Percentiles rank a stretch among this genome's conserved stretches.
Evolutionary conservation across 129 eudicot genomes (phyloP).

Genomic region (Tanacetum coccineum): DNA sequence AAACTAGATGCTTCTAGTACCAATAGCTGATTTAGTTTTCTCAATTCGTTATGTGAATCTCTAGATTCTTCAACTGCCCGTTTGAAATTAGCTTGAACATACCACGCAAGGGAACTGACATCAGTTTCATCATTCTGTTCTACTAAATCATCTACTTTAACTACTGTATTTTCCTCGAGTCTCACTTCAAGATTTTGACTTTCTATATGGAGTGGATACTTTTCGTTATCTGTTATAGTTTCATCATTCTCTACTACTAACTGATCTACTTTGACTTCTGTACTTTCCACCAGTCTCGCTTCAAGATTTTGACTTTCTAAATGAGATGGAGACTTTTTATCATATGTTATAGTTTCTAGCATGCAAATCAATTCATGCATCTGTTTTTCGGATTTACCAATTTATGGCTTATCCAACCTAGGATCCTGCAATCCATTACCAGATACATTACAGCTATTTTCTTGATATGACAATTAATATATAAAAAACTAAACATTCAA

Average conservation of each 20-base stretch:
- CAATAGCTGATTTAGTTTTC: slow-evolving; percentile 17
- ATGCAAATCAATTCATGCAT: slow-evolving; percentile 10
- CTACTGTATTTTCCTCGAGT: too few relatives aligned
- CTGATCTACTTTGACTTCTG: too few relatives aligned
- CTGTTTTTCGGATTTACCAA: background rate
- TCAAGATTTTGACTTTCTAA: too few relatives aligned
- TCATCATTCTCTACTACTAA: too few relatives aligned
- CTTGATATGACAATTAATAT: background rate
- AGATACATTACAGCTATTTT: too few relatives aligned
- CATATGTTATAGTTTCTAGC: slow-evolving; percentile 2
- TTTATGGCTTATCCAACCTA: background rate
- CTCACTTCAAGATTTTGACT: too few relatives aligned
- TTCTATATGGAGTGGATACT: too few relatives aligned
- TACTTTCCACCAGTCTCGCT: too few relatives aligned
- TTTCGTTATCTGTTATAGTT: too few relatives aligned
- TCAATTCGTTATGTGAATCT: slow-evolving; percentile 19
- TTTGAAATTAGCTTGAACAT: slow-evolving; percentile 13
- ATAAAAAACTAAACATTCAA: background rate
- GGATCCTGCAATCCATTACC: too few relatives aligned
- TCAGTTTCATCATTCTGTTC: slow-evolving; percentile 3
- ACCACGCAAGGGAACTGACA: slow-evolving; percentile 1
- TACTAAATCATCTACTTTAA: too few relatives aligned
- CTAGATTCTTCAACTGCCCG: slow-evolving; percentile 22
- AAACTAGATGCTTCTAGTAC: slow-evolving; percentile 12
- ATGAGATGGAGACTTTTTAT: too few relatives aligned